Conservation (phyloP, 805 yeast genomes). For the Ascoidea rubescens region DNA sequence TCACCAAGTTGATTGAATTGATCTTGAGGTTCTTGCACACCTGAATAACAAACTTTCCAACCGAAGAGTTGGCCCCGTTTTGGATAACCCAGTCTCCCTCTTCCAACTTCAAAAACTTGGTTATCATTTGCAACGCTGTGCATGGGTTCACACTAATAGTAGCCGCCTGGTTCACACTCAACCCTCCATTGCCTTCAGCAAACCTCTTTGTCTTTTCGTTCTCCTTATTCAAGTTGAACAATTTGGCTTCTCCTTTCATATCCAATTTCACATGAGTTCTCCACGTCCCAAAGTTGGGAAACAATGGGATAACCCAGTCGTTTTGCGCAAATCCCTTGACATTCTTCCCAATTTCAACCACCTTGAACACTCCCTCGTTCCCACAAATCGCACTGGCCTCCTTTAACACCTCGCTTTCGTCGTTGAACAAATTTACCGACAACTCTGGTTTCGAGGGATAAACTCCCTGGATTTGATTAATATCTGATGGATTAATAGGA, state of each 20-base stretch:
- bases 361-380: conserved; percentile 82
- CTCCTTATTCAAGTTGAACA: conserved; percentile 16
- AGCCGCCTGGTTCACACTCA: conserved; percentile 57
- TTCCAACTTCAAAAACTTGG: conserved; percentile 10
- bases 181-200: conserved; percentile 23
- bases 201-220: too few species aligned
- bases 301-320: conserved; percentile 76
- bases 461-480: conserved; percentile 70
- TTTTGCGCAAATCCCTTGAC: conserved; percentile 40
- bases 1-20: conserved; percentile 73
- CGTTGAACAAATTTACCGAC: conserved; percentile 23
- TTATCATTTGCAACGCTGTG: conserved; percentile 37
- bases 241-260: conserved; percentile 16
- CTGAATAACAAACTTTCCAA: conserved; percentile 83
- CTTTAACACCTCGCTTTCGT: conserved; percentile 42
- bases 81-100: conserved; percentile 78
- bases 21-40: conserved; percentile 64
- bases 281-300: conserved; percentile 86
- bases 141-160: conserved; percentile 85
- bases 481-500: conserved; percentile 82
- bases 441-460: conserved; percentile 63
- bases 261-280: conserved; percentile 48
- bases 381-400: conserved; percentile 55
- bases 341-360: conserved; percentile 46
- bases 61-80: conserved; percentile 93